These are phyloP conservation scores for Hypoxylon subgilvum DNA, from an alignment of 495 filamentous ascomycete genomes.

Conservation along the genomic window DNA sequence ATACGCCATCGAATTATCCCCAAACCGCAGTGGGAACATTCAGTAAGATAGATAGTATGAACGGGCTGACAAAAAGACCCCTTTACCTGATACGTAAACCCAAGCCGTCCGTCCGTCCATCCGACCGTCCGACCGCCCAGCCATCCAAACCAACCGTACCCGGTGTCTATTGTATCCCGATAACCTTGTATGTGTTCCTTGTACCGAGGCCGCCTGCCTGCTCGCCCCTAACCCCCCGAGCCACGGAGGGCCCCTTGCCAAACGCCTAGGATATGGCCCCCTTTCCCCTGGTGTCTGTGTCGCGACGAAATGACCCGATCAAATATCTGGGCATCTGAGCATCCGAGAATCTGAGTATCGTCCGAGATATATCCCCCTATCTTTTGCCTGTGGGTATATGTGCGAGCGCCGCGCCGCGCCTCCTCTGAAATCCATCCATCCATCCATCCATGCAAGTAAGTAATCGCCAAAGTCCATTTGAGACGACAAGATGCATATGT, in stretches of 20 bases:
- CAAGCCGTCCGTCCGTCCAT: neutral
- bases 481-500: neutral
- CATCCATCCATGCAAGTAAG: neutral
- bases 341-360: constrained; percentile 2
- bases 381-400: constrained; percentile 20
- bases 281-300: neutral
- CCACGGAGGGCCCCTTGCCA: neutral
- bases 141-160: no score
- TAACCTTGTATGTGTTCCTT: neutral
- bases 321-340: constrained; percentile 4
- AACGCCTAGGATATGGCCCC: constrained; percentile 19
- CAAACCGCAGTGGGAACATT: no score
- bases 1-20: no score
- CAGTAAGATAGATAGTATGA: no score
- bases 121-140: no score
- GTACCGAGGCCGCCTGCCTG: no score
- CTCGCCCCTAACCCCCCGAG: neutral
- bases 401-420: neutral
- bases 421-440: neutral
- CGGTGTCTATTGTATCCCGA: constrained; percentile 17
- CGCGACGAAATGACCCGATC: neutral
- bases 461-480: neutral
- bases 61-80: constrained; percentile 1
- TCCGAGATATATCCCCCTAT: neutral
- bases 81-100: constrained; percentile 9